phyloP scores from a whole-genome alignment of 352 stramenopile genomes.

The Pythium phragmiticola region DNA sequence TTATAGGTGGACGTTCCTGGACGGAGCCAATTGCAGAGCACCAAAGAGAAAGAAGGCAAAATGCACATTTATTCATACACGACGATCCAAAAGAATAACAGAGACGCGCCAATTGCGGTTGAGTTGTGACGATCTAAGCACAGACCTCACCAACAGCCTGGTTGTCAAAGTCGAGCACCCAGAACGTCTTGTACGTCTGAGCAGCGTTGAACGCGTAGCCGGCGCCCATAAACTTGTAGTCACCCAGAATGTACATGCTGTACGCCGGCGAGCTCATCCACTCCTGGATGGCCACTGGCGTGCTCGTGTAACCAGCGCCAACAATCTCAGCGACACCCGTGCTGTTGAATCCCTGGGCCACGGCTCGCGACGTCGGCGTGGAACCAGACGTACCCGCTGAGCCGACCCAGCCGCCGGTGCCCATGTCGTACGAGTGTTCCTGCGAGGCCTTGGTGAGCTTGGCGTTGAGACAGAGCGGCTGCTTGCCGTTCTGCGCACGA shows the following conservation, averaged over 20 bases:
- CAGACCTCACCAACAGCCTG: not conserved
- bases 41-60: too few species aligned
- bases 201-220: slow-evolving; percentile 1
- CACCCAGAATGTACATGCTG: slow-evolving; percentile 25
- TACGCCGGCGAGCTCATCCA: slow-evolving; percentile 27
- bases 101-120: too few species aligned
- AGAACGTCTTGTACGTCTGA: not conserved
- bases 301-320: slow-evolving; percentile 28
- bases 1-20: too few species aligned
- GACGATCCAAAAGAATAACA: too few species aligned
- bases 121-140: not conserved
- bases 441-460: slow-evolving; percentile 33
- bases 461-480: not conserved
- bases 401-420: slow-evolving; percentile 22
- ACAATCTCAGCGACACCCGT: slow-evolving; percentile 33
- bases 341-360: slow-evolving; percentile 26
- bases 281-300: slow-evolving; percentile 18
- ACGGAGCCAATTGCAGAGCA: too few species aligned
- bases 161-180: not conserved
- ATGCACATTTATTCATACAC: too few species aligned
- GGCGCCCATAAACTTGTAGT: slow-evolving; percentile 34
- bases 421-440: slow-evolving; percentile 26
- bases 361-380: slow-evolving; percentile 26
- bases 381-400: slow-evolving; percentile 21
- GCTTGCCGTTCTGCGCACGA: too few species aligned